These are phyloP conservation scores for Fusarium albosuccineum DNA, from an alignment of 2,329 filamentous ascomycete genomes.

Conservation along the genomic window DNA sequence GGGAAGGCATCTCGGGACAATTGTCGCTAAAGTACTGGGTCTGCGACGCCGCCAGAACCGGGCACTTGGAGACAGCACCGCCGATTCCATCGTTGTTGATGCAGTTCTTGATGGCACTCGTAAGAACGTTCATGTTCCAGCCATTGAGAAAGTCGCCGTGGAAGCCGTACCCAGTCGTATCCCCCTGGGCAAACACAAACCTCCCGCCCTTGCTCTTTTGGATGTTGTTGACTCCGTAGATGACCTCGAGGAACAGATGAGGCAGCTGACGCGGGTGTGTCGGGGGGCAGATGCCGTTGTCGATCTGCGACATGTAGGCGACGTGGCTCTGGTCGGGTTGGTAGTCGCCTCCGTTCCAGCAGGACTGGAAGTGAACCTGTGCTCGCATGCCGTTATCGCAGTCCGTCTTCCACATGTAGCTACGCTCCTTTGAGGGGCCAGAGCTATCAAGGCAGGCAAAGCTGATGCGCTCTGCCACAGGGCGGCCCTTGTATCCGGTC, in stretches of 20 bases:
- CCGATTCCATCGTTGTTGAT: conserved; percentile 37
- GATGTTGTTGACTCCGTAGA: conserved; percentile 40
- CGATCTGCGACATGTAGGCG: conserved; percentile 42
- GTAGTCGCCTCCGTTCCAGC: conserved; percentile 43
- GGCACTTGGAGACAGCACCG: conserved; percentile 30
- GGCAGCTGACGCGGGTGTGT: conserved; percentile 38
- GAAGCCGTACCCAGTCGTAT: conserved; percentile 41
- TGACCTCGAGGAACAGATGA: conserved; percentile 42
- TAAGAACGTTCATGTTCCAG: conserved; percentile 35
- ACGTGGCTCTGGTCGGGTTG: conserved; percentile 40
- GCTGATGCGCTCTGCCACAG: conserved; percentile 38
- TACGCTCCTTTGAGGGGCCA: conserved; percentile 32
- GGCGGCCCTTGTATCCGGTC: conserved; percentile 22
- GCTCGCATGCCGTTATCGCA: conserved; percentile 44
- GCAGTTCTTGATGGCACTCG: conserved; percentile 35
- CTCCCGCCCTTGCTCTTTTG: conserved; percentile 40
- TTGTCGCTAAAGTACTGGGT: conserved; percentile 38
- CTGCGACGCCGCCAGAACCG: conserved; percentile 36
- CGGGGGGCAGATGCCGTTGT: conserved; percentile 42
- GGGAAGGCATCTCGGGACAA: conserved; percentile 37
- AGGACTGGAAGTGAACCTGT: conserved; percentile 42
- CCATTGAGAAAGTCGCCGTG: conserved; percentile 43
- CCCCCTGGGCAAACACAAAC: conserved; percentile 43
- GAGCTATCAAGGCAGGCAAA: conserved; percentile 43
- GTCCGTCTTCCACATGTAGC: conserved; percentile 41